Evolutionary conservation across 495 filamentous ascomycete genomes (phyloP).

Genomic region (Aspergillus ostianus): DNA sequence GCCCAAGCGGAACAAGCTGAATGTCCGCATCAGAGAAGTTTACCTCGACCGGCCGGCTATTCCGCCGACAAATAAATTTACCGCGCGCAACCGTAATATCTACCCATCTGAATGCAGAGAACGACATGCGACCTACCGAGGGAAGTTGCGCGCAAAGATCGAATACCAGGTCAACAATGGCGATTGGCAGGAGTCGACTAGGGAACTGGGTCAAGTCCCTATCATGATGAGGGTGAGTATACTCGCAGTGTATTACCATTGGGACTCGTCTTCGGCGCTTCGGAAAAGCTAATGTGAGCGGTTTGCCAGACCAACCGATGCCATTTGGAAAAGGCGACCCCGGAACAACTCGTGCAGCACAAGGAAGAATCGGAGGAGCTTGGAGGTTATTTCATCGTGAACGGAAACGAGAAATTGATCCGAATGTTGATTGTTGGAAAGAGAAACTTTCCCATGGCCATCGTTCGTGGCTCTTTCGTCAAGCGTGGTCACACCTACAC

Average conservation of each 20-base stretch:
- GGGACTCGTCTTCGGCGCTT: slow-evolving; percentile 1
- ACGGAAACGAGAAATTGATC: slow-evolving; percentile 82
- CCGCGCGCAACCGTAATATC: slow-evolving; percentile 73
- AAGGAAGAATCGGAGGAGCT: slow-evolving; percentile 94
- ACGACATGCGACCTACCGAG: slow-evolving; percentile 87
- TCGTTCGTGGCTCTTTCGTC: slow-evolving; percentile 81
- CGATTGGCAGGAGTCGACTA: slow-evolving; percentile 71
- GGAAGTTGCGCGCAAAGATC: slow-evolving; percentile 74
- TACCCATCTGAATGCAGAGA: slow-evolving; percentile 92
- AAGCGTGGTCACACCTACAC: slow-evolving; percentile 84
- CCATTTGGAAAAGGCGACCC: slow-evolving; percentile 80
- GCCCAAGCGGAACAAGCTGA: slow-evolving; percentile 65
- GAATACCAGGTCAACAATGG: slow-evolving; percentile 84
- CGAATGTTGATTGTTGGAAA: slow-evolving; percentile 85
- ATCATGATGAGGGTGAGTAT: slow-evolving; percentile 81
- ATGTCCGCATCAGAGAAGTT: slow-evolving; percentile 70
- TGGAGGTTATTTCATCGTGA: slow-evolving; percentile 81
- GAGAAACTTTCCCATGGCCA: slow-evolving; percentile 92
- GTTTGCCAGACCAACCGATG: slow-evolving; percentile 72
- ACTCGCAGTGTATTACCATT: background rate
- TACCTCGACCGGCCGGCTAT: slow-evolving; percentile 74
- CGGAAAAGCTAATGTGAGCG: background rate
- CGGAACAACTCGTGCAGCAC: slow-evolving; percentile 72
- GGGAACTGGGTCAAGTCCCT: slow-evolving; percentile 84
- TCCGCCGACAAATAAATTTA: slow-evolving; percentile 76